Conservation (phyloP, 2,329 filamentous ascomycete species). For the Aspergillus sp. region DNA sequence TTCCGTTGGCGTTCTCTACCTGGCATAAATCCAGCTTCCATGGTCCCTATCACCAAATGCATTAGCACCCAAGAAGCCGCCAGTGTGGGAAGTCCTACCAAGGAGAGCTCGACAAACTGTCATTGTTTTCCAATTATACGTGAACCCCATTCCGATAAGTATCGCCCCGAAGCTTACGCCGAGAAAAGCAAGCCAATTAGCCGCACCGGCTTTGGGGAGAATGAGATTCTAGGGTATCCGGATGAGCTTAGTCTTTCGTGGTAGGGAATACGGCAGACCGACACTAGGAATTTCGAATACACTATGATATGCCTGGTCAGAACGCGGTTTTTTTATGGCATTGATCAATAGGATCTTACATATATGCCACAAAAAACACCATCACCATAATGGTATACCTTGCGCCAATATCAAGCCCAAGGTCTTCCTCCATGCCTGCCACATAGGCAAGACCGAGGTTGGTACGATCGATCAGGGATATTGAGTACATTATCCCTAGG, state of each 20-base stretch:
- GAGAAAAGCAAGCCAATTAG: conserved; percentile 28
- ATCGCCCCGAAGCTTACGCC: conserved; percentile 25
- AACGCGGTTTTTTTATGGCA: not conserved
- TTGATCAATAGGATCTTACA: conserved; percentile 13
- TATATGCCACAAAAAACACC: conserved; percentile 30
- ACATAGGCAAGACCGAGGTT: conserved; percentile 37
- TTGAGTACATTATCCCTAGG: conserved; percentile 40
- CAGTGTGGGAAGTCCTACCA: not conserved
- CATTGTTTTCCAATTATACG: conserved; percentile 31
- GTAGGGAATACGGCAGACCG: not conserved
- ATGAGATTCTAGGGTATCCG: conserved; percentile 22
- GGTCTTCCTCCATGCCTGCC: conserved; percentile 29
- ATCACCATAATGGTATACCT: conserved; percentile 29
- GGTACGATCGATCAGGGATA: conserved; percentile 40
- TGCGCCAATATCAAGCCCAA: conserved; percentile 23
- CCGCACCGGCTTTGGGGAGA: conserved; percentile 27
- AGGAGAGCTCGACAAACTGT: conserved; percentile 27
- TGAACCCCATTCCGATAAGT: conserved; percentile 33
- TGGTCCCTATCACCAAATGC: conserved; percentile 21
- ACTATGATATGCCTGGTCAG: conserved; percentile 1
- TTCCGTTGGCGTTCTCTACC: conserved; percentile 5
- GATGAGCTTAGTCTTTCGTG: not conserved
- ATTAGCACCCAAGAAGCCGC: not conserved
- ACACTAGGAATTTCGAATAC: conserved; percentile 16
- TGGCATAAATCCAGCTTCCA: conserved; percentile 32